phyloP scores from a whole-genome alignment of 495 filamentous ascomycete genomes.

The Hypomontagnella submonticulosa region DNA sequence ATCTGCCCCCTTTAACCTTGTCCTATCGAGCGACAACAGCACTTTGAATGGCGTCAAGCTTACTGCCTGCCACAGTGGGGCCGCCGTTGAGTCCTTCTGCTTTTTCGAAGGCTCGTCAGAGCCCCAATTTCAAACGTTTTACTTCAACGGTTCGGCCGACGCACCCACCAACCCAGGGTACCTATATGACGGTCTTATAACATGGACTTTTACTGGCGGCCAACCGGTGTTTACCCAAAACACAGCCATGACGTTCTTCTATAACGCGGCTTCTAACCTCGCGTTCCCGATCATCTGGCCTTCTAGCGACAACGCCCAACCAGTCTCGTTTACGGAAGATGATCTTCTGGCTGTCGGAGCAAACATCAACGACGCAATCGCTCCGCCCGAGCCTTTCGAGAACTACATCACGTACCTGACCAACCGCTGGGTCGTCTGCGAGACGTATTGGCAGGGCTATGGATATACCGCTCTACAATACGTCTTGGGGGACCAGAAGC shows the following conservation, averaged over 20 bases:
- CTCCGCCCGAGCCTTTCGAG: slow-evolving; percentile 33
- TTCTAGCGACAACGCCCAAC: slow-evolving; percentile 7
- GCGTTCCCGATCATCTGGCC: slow-evolving; percentile 38
- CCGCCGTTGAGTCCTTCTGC: slow-evolving; percentile 38
- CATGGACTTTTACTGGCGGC: slow-evolving; percentile 38
- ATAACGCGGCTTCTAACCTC: slow-evolving; percentile 39
- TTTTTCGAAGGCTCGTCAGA: neutral
- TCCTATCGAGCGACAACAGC: slow-evolving; percentile 34
- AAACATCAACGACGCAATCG: slow-evolving; percentile 28
- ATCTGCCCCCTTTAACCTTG: slow-evolving; percentile 42
- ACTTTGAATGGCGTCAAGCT: slow-evolving; percentile 35
- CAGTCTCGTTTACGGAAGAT: slow-evolving; percentile 26
- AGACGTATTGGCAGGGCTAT: slow-evolving; percentile 41
- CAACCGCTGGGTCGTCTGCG: slow-evolving; percentile 38
- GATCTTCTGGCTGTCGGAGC: slow-evolving; percentile 25
- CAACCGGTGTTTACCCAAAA: slow-evolving; percentile 19
- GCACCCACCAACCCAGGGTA: slow-evolving; percentile 12
- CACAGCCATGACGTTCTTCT: slow-evolving; percentile 34
- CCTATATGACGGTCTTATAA: slow-evolving; percentile 26
- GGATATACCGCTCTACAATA: slow-evolving; percentile 35
- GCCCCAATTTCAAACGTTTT: slow-evolving; percentile 37
- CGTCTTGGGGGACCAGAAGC: slow-evolving; percentile 25
- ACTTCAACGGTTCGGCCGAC: slow-evolving; percentile 35
- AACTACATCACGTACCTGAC: slow-evolving; percentile 25
- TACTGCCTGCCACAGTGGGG: slow-evolving; percentile 34